Evolutionary conservation across 345 rosid species (phyloP).

Genomic region (Eucalyptus melliodora): DNA sequence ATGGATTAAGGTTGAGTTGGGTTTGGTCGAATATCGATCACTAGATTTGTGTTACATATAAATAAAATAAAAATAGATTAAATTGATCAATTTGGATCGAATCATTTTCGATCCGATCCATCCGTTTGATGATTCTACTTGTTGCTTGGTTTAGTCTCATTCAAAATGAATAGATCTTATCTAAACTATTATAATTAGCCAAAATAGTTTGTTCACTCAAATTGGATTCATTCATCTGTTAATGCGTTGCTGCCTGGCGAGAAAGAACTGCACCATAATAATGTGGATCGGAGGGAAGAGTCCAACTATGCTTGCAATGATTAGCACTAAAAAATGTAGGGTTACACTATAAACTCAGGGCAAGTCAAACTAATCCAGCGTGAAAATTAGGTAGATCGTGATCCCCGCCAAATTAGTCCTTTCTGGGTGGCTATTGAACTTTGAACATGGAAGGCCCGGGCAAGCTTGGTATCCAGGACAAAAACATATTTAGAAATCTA

Average conservation of each 20-base stretch:
- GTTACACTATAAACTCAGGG: background rate
- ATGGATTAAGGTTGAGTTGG: no score
- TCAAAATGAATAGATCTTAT: background rate
- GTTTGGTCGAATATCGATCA: no score
- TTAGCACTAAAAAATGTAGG: background rate
- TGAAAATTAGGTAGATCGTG: background rate
- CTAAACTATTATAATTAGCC: background rate
- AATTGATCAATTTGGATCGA: no score
- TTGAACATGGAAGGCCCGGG: background rate
- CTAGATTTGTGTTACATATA: no score
- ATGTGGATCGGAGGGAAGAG: background rate
- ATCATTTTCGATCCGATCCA: no score
- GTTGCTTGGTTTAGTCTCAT: background rate
- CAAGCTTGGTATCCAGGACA: background rate
- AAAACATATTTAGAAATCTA: background rate
- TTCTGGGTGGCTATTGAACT: background rate
- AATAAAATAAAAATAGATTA: no score
- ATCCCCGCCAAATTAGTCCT: background rate
- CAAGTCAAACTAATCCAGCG: background rate
- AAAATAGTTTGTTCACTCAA: background rate
- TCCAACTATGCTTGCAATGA: background rate
- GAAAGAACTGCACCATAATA: background rate
- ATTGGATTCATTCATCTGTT: background rate
- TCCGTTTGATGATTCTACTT: no score
- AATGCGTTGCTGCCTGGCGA: rapidly evolving